These are phyloP conservation scores for Stenogyne calaminthoides DNA, from an alignment of 305 asterid genomes.

Conservation along the genomic window DNA sequence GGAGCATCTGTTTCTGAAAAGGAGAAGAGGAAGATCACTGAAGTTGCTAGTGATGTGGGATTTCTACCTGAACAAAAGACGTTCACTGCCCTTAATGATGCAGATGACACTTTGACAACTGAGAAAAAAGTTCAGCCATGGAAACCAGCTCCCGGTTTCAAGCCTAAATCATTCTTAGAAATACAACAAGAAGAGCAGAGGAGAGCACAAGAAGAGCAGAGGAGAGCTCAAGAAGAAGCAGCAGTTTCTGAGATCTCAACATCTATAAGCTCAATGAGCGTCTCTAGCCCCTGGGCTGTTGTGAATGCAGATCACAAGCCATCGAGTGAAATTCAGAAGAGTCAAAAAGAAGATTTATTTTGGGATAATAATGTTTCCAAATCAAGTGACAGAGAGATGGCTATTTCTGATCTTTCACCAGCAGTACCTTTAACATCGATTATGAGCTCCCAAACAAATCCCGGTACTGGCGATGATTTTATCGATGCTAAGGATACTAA, in stretches of 20 bases:
- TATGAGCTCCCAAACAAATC: constrained; percentile 36
- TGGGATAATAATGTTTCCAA: constrained; percentile 39
- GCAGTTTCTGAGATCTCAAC: constrained; percentile 48
- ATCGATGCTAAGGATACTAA: constrained; percentile 81
- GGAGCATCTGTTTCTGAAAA: constrained; percentile 28
- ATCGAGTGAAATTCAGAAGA: constrained; percentile 23
- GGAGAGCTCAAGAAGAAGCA: constrained; percentile 57
- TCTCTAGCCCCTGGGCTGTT: constrained; percentile 50
- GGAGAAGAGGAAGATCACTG: constrained; percentile 38
- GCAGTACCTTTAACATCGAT: background rate
- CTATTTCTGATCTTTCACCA: constrained; percentile 37
- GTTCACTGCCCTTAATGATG: constrained; percentile 6
- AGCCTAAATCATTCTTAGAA: constrained; percentile 75
- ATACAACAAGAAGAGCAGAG: constrained; percentile 88
- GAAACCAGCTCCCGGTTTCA: constrained; percentile 93
- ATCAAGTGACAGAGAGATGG: constrained; percentile 28
- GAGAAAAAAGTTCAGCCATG: constrained; percentile 48
- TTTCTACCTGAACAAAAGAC: constrained; percentile 28
- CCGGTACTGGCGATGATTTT: constrained; percentile 53
- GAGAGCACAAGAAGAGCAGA: constrained; percentile 81
- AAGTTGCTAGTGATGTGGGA: constrained; percentile 35
- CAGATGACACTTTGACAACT: constrained; percentile 30
- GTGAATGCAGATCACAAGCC: constrained; percentile 52
- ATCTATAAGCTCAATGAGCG: constrained; percentile 16
- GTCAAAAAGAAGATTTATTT: constrained; percentile 52